Evolutionary conservation across 441 rosid species (phyloP), one percentile per base, ranked within the genome.

Genomic region (Populus hybrid): DNA sequence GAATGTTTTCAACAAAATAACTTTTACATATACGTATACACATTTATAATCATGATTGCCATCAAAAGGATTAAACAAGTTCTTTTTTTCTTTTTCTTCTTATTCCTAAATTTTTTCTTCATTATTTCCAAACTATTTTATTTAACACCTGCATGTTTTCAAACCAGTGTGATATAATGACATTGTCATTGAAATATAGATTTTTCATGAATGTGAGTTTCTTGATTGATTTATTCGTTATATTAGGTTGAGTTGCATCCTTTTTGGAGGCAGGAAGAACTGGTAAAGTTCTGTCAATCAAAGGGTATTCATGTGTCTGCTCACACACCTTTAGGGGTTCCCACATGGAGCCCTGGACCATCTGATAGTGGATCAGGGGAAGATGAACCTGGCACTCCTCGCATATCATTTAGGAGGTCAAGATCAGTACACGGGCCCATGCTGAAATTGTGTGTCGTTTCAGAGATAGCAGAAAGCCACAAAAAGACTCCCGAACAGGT

Each of bases 251-350:
- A 88, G 79, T 82, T 88, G 87, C 91, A 88, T 73, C 91, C 91
- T 23, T 88, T 88, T 81, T 88, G 91, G 91, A 83, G 91, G 85
- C 91, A 88, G 71, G 88, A 88, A 79, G 91, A 88, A 73, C 84
- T 88, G 28, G 91, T 88, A 64, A 87, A 85, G 80, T 87, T 87
- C 77, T 88, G 91, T 82, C 88, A 79, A 78, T 71, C 79, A 34
- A 88, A 85, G 81, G 86, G 88, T 67, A 88, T 88, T 81, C 91
- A 88, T 82, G 91, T 88, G 23, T 88, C 91, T 77, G 91, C 91
- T 76, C 91, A 88, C 82, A 88, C 90, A 30, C 91, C 91, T 77
- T 74, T 88, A 72, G 91, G 91, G 7, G 91, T 88, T 59, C 90
- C 91, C 77, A 72, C 87, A 57, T 80, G 88, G 53, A 87, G 82